A percentile compares a stretch with the other conserved stretches of the same genome.
phyloP scores from a whole-genome alignment of 306 rosid genomes.

The Trifolium pratense region DNA sequence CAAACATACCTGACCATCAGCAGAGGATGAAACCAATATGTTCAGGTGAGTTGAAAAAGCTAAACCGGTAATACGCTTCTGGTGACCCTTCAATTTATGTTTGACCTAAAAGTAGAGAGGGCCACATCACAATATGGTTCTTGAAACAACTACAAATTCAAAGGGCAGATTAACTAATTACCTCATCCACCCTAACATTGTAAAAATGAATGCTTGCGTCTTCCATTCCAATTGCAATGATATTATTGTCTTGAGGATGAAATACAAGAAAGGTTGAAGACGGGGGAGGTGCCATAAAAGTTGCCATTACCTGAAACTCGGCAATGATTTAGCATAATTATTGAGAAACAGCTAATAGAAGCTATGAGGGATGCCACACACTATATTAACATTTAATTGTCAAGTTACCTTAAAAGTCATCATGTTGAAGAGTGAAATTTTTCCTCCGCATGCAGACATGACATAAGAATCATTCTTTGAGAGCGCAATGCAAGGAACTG shows the following conservation, averaged over 20 bases:
- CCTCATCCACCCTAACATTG: conserved; percentile 69
- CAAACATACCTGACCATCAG: conserved; percentile 75
- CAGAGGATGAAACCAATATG: conserved; percentile 72
- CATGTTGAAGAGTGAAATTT: conserved; percentile 58
- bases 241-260: conserved; percentile 80
- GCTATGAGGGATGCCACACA: background rate
- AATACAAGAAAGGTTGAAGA: conserved; percentile 72
- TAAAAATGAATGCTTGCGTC: conserved; percentile 77
- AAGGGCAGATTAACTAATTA: conserved; percentile 39
- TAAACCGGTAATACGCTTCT: conserved; percentile 71
- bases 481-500: conserved; percentile 67
- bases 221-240: conserved; percentile 82
- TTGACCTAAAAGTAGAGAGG: conserved; percentile 56
- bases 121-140: conserved; percentile 26
- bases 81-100: conserved; percentile 75
- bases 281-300: conserved; percentile 78
- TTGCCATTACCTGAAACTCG: conserved; percentile 66
- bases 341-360: conserved; percentile 26
- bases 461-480: conserved; percentile 67
- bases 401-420: conserved; percentile 35
- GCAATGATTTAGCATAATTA: conserved; percentile 24
- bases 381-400: background rate
- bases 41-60: conserved; percentile 74
- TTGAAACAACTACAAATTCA: conserved; percentile 27
- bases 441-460: conserved; percentile 70